Evolutionary conservation across 768 basidiomycete species (phyloP).

Genomic region (Mycena epipterygia): DNA sequence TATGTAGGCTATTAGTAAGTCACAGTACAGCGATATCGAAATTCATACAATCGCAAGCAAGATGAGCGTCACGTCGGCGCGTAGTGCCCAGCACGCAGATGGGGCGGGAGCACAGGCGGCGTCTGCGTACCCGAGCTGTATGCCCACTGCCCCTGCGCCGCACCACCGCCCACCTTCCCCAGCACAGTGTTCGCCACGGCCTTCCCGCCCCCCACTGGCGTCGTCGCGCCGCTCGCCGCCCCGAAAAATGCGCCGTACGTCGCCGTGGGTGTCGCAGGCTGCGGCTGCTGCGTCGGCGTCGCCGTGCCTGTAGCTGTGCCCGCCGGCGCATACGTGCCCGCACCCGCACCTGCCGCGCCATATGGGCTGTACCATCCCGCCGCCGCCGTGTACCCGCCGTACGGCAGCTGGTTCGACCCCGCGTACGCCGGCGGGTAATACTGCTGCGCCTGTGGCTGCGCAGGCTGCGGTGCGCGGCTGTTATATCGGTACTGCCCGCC

Average conservation of each 20-base stretch:
- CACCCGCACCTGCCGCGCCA: constrained; percentile 28
- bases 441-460: not conserved
- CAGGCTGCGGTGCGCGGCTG: not conserved
- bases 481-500: constrained; percentile 34
- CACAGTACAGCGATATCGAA: not conserved
- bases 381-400: constrained; percentile 11
- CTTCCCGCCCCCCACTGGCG: constrained; percentile 46
- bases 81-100: constrained; percentile 37
- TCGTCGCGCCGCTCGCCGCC: constrained; percentile 38
- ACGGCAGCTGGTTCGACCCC: constrained; percentile 23
- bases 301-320: not conserved
- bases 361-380: constrained; percentile 21
- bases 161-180: constrained; percentile 25
- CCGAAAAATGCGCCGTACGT: constrained; percentile 59
- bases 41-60: not conserved
- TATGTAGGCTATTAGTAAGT: constrained; percentile 28
- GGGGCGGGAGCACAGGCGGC: constrained; percentile 45
- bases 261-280: not conserved
- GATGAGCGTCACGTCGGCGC: not conserved
- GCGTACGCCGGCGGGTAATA: constrained; percentile 10
- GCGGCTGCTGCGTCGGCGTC: constrained; percentile 1
- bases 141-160: not conserved
- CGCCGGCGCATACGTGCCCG: not conserved
- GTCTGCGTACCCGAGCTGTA: constrained; percentile 23
- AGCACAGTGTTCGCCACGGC: constrained; percentile 69